phyloP scores from a whole-genome alignment of 805 yeast genomes.

The Suhomyces faveliae region DNA sequence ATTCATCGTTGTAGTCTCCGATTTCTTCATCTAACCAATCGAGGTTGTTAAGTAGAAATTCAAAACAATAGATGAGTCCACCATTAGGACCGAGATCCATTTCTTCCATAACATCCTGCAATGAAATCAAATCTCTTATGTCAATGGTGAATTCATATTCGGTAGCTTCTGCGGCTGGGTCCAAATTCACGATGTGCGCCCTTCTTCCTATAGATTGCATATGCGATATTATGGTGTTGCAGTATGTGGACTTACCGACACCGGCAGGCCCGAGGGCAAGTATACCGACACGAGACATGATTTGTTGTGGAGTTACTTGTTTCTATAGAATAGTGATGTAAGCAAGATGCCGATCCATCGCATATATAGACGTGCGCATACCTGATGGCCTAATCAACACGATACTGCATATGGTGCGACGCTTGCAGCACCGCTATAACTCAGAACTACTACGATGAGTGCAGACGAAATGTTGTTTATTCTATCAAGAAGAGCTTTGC shows the following conservation, averaged over 20 bases:
- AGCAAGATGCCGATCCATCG: neutral
- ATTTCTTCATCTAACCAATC: constrained; percentile 98
- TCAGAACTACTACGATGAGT: too few species aligned
- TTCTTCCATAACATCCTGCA: constrained; percentile 95
- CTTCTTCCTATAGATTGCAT: constrained; percentile 89
- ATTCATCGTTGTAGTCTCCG: constrained; percentile 94
- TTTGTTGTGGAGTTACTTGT: neutral
- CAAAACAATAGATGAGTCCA: constrained; percentile 89
- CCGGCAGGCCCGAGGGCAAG: constrained; percentile 97
- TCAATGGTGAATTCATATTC: constrained; percentile 92
- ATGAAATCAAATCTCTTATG: constrained; percentile 83
- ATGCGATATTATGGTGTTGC: constrained; percentile 81
- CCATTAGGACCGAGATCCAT: constrained; percentile 94
- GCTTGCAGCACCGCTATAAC: neutral
- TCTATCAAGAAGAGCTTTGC: too few species aligned
- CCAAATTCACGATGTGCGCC: constrained; percentile 91
- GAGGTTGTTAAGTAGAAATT: constrained; percentile 79
- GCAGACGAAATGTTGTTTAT: neutral
- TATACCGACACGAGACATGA: constrained; percentile 93
- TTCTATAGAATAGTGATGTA: neutral
- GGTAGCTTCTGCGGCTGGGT: constrained; percentile 95
- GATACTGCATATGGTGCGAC: neutral
- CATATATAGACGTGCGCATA: neutral
- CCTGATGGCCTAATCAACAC: neutral
- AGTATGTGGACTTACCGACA: constrained; percentile 90